These are phyloP conservation scores for Cladosporium sp. DNA, from an alignment of 2,329 filamentous ascomycete genomes.

Conservation along the genomic window DNA sequence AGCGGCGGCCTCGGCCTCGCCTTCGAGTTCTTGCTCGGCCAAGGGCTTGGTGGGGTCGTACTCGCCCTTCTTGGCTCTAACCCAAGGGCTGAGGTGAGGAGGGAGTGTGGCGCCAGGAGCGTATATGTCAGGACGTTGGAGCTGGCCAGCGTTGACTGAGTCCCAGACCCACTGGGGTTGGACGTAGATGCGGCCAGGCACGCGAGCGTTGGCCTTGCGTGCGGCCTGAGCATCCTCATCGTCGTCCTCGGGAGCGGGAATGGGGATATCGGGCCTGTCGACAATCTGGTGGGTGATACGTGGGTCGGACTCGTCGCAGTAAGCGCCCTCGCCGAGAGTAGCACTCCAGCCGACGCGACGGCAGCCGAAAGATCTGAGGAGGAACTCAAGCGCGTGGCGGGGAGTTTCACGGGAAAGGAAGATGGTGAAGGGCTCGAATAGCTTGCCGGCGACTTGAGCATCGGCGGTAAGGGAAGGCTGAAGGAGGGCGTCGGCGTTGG, in stretches of 20 bases:
- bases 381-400: conserved; percentile 84
- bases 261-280: conserved; percentile 73
- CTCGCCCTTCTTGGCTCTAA: conserved; percentile 79
- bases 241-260: conserved; percentile 46
- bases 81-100: conserved; percentile 94
- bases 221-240: conserved; percentile 57
- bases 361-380: conserved; percentile 91
- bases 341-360: conserved; percentile 94
- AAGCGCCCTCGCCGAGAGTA: conserved; percentile 87
- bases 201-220: conserved; percentile 60
- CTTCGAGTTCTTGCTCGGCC: conserved; percentile 84
- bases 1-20: conserved; percentile 66
- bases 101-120: conserved; percentile 86
- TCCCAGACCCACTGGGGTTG: conserved; percentile 99
- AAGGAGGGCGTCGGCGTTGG: conserved; percentile 80
- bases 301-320: conserved; percentile 83
- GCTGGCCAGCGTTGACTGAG: conserved; percentile 85
- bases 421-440: conserved; percentile 88
- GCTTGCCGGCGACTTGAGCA: conserved; percentile 63
- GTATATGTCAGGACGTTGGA: conserved; percentile 85
- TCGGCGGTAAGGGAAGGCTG: conserved; percentile 70
- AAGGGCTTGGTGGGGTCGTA: conserved; percentile 89
- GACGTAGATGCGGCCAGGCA: conserved; percentile 89
- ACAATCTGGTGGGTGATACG: conserved; percentile 96
- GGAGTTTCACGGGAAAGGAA: conserved; percentile 94